Evolutionary conservation across 2,329 filamentous ascomycete species (phyloP), one percentile per base, ranked within the genome.

Genomic region (Coleophoma cylindrospora): DNA sequence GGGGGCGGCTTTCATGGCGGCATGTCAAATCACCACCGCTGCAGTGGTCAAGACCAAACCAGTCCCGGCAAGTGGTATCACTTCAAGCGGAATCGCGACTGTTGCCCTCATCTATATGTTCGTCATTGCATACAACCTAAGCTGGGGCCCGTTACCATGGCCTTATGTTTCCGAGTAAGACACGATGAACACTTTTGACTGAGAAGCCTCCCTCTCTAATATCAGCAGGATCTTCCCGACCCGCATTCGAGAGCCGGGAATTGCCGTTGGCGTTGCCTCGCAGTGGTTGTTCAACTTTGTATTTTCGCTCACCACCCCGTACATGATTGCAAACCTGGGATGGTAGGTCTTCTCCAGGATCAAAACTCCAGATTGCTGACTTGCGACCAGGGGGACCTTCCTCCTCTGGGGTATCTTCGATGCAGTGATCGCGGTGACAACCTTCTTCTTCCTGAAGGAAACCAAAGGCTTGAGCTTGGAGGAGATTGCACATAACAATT

Each of bases 391-490:
- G 68, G 68, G 15, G 8, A 70, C 70, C 1, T 75, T 75, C 53
- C 56, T 74, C 6, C 61, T 76, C 45, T 76, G 72, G 68, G 72
- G 70, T 21, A 49, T 69, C 4, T 69, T 74, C 10, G 70, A 76
- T 54, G 57, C 69, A 15, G 59, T 71, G 37, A 74, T 76, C 36
- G 66, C 65, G 0, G 34, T 63, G 2, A 17, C 76, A 56, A 68
- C 76, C 27, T 79, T 66, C 57, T 75, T 76, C 54, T 75, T 79
- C 61, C 70, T 87, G 54, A 81, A 82, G 55, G 83, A 86, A 68
- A 87, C 83, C 47, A 85, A 85, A 68, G 83, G 83, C 36, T 71
- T 86, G n/a, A 79, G 77, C 1, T 74, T 87, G 41, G 84, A 87
- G 66, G 76, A 84, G 60, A 70, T 70, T 49, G 63, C 40, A n/a